Evolutionary conservation across 2,329 filamentous ascomycete species (phyloP), one percentile per base, ranked within the genome.

Genomic region (Fusarium liriodendri): DNA sequence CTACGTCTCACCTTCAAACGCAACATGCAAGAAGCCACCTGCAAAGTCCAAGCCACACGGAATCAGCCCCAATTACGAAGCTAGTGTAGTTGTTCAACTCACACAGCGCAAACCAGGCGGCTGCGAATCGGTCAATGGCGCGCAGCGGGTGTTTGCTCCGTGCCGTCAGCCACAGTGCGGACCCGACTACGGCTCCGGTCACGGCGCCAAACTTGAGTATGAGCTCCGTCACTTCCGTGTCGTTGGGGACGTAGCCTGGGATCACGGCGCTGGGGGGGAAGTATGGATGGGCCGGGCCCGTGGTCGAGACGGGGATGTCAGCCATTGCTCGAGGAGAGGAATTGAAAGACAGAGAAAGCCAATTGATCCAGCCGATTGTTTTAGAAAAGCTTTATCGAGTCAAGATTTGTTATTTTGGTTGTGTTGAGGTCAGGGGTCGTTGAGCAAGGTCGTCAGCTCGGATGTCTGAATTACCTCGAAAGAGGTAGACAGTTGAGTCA

Each of bases 1-100:
- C 25, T 29, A n/a, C 25, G 47, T 52, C 47, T 71, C 74, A 90
- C 93, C 94, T 85, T 97, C 95, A 81, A 97, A 97, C 79, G 93
- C 91, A 64, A 93, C 87, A 83, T 98, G 95, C 40, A 97, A 86
- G 75, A 88, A 90, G 3, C 90, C 91, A 76, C 89, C 90, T 92
- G 61, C 4, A 16, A 20, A 22, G 38, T 9, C 4, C 57, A 45
- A 45, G 47, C 18, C 7, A 59, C 18, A 22, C n/a, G 2, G 14
- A 14, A 32, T 55, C 2, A 35, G 18, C 33, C 25, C 20, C 14
- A 22, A 6, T 27, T 25, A 18, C 14, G 50, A 33, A 18, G 25
- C 18, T 13, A 33, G 18, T n/a, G 50, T 40, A 20, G n/a, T 18
- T 42, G 38, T 42, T n/a, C 38, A 9, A 62, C 72, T 29, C 76